Conservation (phyloP, 2,329 filamentous ascomycete genomes). For the Neopestalotiopsis sp. region DNA sequence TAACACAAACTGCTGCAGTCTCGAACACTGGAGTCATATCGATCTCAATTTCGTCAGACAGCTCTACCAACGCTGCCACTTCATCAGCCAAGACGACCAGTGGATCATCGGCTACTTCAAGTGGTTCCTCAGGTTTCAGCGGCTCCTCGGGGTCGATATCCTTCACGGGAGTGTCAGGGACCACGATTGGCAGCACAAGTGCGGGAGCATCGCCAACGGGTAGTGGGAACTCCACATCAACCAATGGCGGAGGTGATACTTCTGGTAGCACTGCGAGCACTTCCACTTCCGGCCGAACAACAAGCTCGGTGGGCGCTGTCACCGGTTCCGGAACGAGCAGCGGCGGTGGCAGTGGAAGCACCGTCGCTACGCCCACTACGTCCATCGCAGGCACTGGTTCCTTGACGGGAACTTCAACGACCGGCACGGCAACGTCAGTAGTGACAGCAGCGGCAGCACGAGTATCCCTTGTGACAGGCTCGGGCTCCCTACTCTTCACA, state of each 20-base stretch:
- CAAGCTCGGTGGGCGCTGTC: not conserved
- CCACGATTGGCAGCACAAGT: not conserved
- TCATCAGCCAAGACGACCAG: slow-evolving; percentile 19
- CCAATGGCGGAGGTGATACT: not conserved
- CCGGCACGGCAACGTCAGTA: slow-evolving; percentile 22
- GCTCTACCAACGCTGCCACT: not conserved
- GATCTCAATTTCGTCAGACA: slow-evolving; percentile 11
- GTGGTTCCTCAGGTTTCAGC: not conserved
- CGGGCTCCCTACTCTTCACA: slow-evolving; percentile 27
- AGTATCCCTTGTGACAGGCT: slow-evolving; percentile 6
- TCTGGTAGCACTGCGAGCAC: slow-evolving; percentile 1
- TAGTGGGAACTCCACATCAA: not conserved
- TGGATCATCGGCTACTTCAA: slow-evolving; percentile 14
- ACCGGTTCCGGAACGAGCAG: slow-evolving; percentile 14
- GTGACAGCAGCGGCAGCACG: slow-evolving; percentile 20
- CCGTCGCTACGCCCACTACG: slow-evolving; percentile 18
- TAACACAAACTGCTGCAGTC: too few relatives aligned
- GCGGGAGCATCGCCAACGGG: slow-evolving; percentile 20
- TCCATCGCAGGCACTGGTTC: not conserved
- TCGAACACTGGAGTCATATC: not conserved
- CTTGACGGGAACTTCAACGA: slow-evolving; percentile 1
- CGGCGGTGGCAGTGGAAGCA: slow-evolving; percentile 1
- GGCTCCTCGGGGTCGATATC: not conserved
- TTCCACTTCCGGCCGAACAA: not conserved
- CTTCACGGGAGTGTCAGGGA: not conserved